Percentiles rank a stretch among this genome's conserved stretches.
phyloP scores from a whole-genome alignment of 1,284 basidiomycete genomes.

The Pseudozyma tsukubaensis region DNA sequence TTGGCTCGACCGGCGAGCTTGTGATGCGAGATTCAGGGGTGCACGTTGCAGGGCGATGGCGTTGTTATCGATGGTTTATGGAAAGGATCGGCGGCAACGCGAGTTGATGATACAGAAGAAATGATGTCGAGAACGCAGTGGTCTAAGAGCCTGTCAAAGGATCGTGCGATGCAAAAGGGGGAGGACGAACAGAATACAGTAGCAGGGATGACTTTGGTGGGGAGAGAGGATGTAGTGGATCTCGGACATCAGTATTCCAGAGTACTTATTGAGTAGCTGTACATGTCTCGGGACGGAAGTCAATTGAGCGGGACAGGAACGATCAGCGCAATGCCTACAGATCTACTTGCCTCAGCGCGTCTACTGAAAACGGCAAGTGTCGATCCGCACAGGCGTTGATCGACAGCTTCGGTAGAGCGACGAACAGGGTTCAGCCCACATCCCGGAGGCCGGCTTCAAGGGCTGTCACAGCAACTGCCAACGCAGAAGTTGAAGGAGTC shows the following conservation, averaged over 20 bases:
- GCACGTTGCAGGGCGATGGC: not conserved
- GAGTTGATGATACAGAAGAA: not conserved
- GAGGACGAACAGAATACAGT: not conserved
- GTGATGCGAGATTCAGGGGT: not conserved
- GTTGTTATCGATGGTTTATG: conserved; percentile 6
- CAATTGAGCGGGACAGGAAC: not conserved
- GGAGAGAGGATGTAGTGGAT: no score
- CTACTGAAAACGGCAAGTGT: no score
- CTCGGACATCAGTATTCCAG: no score
- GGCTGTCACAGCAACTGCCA: no score
- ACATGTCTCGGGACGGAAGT: not conserved
- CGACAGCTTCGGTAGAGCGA: not conserved
- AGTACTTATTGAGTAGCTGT: not conserved
- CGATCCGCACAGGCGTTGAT: not conserved
- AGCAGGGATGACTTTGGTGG: no score
- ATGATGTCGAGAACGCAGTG: not conserved
- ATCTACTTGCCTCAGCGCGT: no score
- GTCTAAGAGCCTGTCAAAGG: conserved; percentile 24
- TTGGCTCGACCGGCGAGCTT: conserved; percentile 26
- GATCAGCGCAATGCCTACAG: not conserved
- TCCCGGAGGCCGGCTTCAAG: no score
- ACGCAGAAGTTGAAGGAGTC: conserved; percentile 12
- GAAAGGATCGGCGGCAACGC: not conserved
- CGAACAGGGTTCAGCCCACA: no score
- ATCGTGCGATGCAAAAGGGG: not conserved